Conservation (phyloP, 352 stramenopile genomes). For the Globisporangium apiculatum region DNA sequence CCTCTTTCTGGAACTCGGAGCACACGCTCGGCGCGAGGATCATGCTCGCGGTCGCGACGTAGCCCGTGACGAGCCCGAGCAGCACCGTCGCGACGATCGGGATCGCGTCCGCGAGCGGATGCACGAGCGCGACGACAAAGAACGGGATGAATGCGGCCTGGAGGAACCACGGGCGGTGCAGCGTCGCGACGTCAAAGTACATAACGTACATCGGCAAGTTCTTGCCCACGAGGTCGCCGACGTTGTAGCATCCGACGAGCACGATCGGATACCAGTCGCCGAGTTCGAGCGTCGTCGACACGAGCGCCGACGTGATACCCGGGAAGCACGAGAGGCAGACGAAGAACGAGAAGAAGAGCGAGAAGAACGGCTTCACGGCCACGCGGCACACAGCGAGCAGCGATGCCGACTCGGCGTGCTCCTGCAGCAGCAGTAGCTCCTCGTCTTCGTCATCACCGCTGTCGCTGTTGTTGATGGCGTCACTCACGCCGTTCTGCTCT, state of each 20-base stretch:
- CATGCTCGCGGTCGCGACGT: slow-evolving; percentile 73
- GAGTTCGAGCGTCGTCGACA: slow-evolving; percentile 45
- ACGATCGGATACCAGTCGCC: slow-evolving; percentile 75
- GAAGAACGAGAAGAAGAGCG: slow-evolving; percentile 70
- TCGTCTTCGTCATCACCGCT: slow-evolving; percentile 29
- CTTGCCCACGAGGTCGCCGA: slow-evolving; percentile 76
- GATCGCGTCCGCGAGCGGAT: slow-evolving; percentile 46
- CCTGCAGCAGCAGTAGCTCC: slow-evolving; percentile 21
- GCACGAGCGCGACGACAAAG: slow-evolving; percentile 48
- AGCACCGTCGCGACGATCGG: slow-evolving; percentile 45
- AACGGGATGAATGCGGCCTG: slow-evolving; percentile 65
- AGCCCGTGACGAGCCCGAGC: slow-evolving; percentile 61
- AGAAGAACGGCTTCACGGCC: slow-evolving; percentile 70
- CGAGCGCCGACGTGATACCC: slow-evolving; percentile 65
- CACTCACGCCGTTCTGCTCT: slow-evolving; percentile 16
- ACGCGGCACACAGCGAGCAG: slow-evolving; percentile 51
- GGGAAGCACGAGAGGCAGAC: slow-evolving; percentile 76
- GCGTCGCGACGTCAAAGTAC: slow-evolving; percentile 58
- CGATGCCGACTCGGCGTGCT: slow-evolving; percentile 35
- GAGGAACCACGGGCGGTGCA: slow-evolving; percentile 60
- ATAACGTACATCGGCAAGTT: slow-evolving; percentile 64
- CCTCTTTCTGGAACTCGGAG: slow-evolving; percentile 71
- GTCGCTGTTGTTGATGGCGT: slow-evolving; percentile 5
- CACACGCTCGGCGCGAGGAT: slow-evolving; percentile 71
- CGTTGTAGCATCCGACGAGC: slow-evolving; percentile 65